Conservation (phyloP, 768 basidiomycete species). For the Phaeotremella skinneri region DNA sequence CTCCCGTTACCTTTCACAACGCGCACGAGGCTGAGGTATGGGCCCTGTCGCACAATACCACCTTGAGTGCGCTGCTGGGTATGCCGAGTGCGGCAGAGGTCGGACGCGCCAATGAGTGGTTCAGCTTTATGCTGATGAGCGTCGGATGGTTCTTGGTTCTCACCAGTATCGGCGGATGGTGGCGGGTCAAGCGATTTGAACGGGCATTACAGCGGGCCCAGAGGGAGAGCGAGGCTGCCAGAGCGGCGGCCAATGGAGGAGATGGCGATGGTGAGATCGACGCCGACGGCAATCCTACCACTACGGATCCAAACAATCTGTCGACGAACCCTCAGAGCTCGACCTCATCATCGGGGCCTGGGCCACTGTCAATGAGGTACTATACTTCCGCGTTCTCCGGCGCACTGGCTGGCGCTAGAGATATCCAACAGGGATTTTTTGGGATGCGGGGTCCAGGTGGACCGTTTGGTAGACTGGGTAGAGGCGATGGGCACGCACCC, state of each 20-base stretch:
- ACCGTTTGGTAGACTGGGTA: conserved; percentile 11
- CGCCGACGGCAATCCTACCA: conserved; percentile 12
- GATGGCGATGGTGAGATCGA: conserved; percentile 18
- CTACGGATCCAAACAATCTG: background rate
- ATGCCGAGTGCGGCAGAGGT: conserved; percentile 47
- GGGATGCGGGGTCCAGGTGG: conserved; percentile 31
- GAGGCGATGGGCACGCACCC: conserved; percentile 26
- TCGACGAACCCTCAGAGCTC: background rate
- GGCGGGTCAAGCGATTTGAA: conserved; percentile 51
- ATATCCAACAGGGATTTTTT: conserved; percentile 37
- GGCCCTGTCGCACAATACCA: conserved; percentile 44
- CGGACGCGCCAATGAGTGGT: conserved; percentile 70
- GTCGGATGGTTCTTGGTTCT: conserved; percentile 86
- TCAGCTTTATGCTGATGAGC: conserved; percentile 88
- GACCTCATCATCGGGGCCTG: conserved; percentile 6
- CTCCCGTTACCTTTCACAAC: conserved; percentile 34
- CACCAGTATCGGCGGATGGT: conserved; percentile 71
- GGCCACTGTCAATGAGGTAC: conserved; percentile 24
- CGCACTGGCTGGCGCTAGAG: conserved; percentile 28
- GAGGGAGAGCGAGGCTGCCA: conserved; percentile 37
- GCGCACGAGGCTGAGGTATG: conserved; percentile 40
- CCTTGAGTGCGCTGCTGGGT: conserved; percentile 35
- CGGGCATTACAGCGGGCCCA: conserved; percentile 28
- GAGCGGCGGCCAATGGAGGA: conserved; percentile 30
- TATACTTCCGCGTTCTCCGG: conserved; percentile 33